These are phyloP conservation scores for Albizia julibrissin DNA, from an alignment of 306 rosid genomes.

Conservation along the genomic window DNA sequence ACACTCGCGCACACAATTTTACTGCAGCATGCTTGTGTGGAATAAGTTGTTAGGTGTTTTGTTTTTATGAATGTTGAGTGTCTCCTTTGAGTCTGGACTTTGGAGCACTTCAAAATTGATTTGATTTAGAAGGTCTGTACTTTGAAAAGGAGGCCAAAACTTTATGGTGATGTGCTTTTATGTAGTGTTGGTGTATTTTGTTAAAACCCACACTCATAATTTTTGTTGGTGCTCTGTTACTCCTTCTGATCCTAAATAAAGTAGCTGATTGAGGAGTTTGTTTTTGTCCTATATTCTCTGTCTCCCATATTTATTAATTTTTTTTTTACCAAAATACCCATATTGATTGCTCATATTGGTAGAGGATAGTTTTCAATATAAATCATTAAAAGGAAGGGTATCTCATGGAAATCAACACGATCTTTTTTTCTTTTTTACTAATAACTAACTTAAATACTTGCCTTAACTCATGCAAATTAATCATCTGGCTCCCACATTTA, in stretches of 20 bases:
- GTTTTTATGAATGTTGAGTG: conserved; percentile 14
- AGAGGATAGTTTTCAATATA: background rate
- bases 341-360: background rate
- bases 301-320: background rate
- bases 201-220: conserved; percentile 1
- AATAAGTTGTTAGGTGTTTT: conserved; percentile 3
- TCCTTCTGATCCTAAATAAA: too few species aligned
- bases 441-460: background rate
- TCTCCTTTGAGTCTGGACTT: conserved; percentile 14
- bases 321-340: background rate
- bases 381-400: background rate
- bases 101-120: conserved; percentile 20
- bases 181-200: conserved; percentile 12
- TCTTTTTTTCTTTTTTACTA: background rate
- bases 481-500: background rate
- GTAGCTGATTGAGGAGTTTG: too few species aligned
- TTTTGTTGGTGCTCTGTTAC: background rate
- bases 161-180: conserved; percentile 5
- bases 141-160: conserved; percentile 19
- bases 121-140: conserved; percentile 23
- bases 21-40: conserved; percentile 1
- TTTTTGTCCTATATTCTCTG: background rate
- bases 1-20: background rate
- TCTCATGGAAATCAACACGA: background rate
- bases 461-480: background rate